Base-by-base conservation (phyloP, 768 basidiomycete species). In the Lactifluus piperatus region DNA sequence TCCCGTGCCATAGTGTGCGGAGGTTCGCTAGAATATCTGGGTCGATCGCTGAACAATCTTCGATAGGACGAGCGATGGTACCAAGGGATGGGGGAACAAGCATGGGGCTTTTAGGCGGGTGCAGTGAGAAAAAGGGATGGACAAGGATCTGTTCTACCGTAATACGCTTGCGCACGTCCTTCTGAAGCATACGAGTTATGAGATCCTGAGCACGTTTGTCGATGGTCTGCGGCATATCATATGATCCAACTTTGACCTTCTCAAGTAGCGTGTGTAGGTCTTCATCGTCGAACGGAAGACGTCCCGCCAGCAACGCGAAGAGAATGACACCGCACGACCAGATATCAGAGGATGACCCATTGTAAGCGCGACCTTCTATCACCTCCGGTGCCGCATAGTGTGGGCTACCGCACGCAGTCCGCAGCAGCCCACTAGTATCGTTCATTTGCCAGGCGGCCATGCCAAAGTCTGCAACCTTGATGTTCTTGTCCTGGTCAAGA, bases 271-370 rank as follows among this genome's bases (percentile, higher is more conserved):
- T 73, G 2, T 79, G 77, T 49, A 88, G 77, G 67, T 94, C 86
- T 64, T 94, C 89, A 68, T 94, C 87, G 69, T 97, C 93, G 67
- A 97, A 97, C 1, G 94, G 94, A n/a, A 97, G 77, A 44, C 81
- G 78, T 6, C 93, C 92, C 4, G 84, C 82, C 39, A 97, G 77
- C n/a, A 98, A 76, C 20, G 92, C 91, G 66, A 84, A 92, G 56
- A 98, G 79, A 64, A 95, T 93, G 68, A 98, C 83, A 56, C 94
- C 94, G 67, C 94, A 94, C 41, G 93, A 95, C 94, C 94, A 97
- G 69, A 94, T 91, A 72, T 98, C 94, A 20, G 92, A 84, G n/a
- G 82, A 78, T 3, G 85, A 80, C 8, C 94, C 94, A 66, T 92
- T 81, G 71, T 97, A 98, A 4, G 84, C 80, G 46, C 81, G 76